These are phyloP conservation scores for Aureobasidium vineae DNA, from an alignment of 2,329 filamentous ascomycete species.

Conservation along the genomic window DNA sequence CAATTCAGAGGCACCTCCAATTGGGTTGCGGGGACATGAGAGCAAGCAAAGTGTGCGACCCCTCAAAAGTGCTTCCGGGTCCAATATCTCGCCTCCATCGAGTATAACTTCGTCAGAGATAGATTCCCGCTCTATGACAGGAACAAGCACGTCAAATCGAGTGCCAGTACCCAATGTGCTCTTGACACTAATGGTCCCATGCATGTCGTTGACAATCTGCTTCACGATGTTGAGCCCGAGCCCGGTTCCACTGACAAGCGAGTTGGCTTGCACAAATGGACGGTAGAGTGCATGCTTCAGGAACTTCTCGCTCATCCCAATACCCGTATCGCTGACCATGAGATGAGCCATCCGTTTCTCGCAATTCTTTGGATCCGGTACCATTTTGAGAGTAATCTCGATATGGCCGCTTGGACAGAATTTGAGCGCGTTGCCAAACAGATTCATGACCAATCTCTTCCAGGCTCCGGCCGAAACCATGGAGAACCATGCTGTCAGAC, in stretches of 20 bases:
- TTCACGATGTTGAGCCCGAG: constrained; percentile 39
- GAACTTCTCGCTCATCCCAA: constrained; percentile 38
- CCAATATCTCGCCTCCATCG: neutral
- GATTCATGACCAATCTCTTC: constrained; percentile 49
- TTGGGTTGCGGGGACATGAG: neutral
- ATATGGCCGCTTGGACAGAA: constrained; percentile 45
- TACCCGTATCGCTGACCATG: constrained; percentile 35
- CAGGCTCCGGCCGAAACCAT: constrained; percentile 34
- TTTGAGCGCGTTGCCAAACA: constrained; percentile 49
- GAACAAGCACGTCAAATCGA: neutral
- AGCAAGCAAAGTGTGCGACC: neutral
- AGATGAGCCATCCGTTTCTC: constrained; percentile 11
- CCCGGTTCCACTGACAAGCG: constrained; percentile 37
- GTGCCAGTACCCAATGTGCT: neutral
- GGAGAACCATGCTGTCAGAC: neutral
- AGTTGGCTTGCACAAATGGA: constrained; percentile 39
- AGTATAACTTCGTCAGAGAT: neutral
- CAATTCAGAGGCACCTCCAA: neutral
- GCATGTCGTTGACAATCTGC: constrained; percentile 32
- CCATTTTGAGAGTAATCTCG: constrained; percentile 30
- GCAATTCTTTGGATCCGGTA: neutral
- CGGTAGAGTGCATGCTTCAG: constrained; percentile 34
- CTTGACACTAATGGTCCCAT: constrained; percentile 30
- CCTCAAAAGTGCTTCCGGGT: neutral
- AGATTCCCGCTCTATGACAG: neutral